Base-by-base conservation (phyloP, 352 stramenopile genomes). In the Phytopythium sindhum region DNA sequence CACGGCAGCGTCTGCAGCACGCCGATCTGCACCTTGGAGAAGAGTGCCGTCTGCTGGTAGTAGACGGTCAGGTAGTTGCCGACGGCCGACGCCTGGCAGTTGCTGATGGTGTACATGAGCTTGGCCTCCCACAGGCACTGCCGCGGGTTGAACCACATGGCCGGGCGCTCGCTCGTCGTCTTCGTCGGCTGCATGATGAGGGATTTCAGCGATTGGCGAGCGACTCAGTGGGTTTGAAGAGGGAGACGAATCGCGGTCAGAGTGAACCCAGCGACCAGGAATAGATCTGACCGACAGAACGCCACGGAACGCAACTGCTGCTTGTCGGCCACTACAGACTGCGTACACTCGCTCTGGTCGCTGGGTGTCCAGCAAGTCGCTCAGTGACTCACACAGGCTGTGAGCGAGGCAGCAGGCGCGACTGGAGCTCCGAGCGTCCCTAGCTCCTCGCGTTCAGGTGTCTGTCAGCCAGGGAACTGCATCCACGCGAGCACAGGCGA, bases 1-100 rank as follows among this genome's bases (percentile, higher is more conserved):
- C 71, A 76, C 21, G 79, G 75, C 19, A 92, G 60, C 29, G 81
- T 84, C 69, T 89, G 80, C 65, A 92, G 67, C 53, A 89, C 53
- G 52, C 81, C 78, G 62, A 90, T 90, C 69, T 92, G 77, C 24
- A 88, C 70, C 69, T 92, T 90, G 64, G 75, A 79, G 67, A 88
- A 88, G 24, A 66, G 55, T 14, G 73, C 70, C 35, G 70, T 81
- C 59, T 88, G 68, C 63, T 90, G 69, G 70, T 77, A 89, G 68
- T 86, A 90, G 35, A 91, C 79, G 26, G 82, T 73, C 51, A 93
- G 65, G 65, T 85, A 93, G 70, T 90, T 91, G 59, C 75, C 63
- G 48, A 86, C 68, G 47, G 84, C 81, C 60, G 83, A 91, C 37
- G 74, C 63, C 50, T 76, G 81, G 63, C 80, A 72, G 47, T 72